phyloP scores from a whole-genome alignment of 257 asterid species.

The Jasminum sambac region DNA sequence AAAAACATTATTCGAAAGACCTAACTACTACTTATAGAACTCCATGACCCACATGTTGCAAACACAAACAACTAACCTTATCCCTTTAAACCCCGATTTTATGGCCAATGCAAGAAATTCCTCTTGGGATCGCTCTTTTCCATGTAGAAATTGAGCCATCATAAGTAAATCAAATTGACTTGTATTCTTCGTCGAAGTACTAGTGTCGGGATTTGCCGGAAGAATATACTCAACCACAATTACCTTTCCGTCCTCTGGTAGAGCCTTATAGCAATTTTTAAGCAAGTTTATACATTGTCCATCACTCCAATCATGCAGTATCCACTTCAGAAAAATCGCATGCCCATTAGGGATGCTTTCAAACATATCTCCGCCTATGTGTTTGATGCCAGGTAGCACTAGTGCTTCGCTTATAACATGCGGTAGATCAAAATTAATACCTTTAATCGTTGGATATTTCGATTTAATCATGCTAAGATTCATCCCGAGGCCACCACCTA shows the following conservation, averaged over 20 bases:
- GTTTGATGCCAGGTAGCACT: neutral
- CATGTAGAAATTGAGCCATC: slow-evolving; percentile 43
- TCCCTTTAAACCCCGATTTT: no score
- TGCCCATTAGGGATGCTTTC: neutral
- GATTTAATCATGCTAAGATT: neutral
- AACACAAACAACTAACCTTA: no score
- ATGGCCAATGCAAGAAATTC: no score
- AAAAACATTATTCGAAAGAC: no score
- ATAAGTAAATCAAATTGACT: slow-evolving; percentile 36
- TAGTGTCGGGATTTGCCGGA: slow-evolving; percentile 30
- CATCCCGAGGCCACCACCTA: no score
- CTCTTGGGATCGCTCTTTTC: no score
- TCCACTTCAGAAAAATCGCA: slow-evolving; percentile 26
- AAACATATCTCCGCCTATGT: neutral
- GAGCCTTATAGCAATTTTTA: slow-evolving; percentile 35
- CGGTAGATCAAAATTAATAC: neutral
- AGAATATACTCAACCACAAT: slow-evolving; percentile 34
- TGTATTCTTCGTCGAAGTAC: slow-evolving; percentile 16
- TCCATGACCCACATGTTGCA: no score
- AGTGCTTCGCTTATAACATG: neutral
- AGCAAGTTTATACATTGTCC: slow-evolving; percentile 36
- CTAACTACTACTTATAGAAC: no score
- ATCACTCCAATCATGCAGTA: slow-evolving; percentile 50
- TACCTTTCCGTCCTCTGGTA: slow-evolving; percentile 40
- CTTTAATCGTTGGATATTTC: neutral